Conservation (phyloP, 805 yeast species). For the Saccharomyces jurei region DNA sequence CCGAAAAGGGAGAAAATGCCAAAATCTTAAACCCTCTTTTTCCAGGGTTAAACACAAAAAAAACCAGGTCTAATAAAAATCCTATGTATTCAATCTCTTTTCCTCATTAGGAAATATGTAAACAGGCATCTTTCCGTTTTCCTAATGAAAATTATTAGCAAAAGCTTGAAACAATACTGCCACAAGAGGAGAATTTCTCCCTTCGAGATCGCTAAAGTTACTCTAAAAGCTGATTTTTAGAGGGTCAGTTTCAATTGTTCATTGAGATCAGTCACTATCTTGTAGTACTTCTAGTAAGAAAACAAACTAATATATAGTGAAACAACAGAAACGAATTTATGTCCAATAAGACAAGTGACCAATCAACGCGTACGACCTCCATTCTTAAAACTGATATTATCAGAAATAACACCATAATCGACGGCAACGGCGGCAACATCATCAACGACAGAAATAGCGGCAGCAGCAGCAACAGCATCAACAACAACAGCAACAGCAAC, state of each 20-base stretch:
- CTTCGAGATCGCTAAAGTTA: neutral
- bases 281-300: neutral
- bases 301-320: neutral
- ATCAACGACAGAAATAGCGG: too few species aligned
- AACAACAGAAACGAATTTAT: neutral
- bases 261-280: neutral
- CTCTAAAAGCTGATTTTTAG: neutral
- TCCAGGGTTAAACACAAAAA: neutral
- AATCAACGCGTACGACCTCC: neutral
- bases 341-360: neutral
- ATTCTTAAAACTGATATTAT: neutral
- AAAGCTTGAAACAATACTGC: neutral
- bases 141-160: neutral
- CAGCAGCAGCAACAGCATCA: neutral
- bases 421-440: neutral
- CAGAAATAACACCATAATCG: neutral
- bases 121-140: neutral
- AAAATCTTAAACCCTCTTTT: neutral
- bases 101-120: slow-evolving; percentile 4
- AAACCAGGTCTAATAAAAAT: neutral
- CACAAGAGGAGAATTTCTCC: neutral
- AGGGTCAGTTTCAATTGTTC: neutral
- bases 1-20: neutral
- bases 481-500: neutral
- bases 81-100: slow-evolving; percentile 1